Evolutionary conservation across 129 eudicot genomes (phyloP).

Genomic region (Lactuca sativa): DNA sequence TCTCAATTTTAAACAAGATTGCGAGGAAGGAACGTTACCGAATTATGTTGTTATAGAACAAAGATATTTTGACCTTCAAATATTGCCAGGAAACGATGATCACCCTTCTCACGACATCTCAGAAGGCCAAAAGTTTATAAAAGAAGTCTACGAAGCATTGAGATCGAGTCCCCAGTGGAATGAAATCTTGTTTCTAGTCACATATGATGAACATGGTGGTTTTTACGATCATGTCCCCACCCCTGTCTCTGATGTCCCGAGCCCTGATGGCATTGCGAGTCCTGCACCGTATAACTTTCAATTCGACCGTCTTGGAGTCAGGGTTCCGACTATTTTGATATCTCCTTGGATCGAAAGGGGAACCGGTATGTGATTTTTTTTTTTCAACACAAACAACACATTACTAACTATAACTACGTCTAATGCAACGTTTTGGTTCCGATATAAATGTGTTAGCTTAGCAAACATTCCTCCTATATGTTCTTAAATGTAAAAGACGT

Average conservation of each 20-base stretch:
- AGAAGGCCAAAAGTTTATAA: constrained; percentile 75
- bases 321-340: constrained; percentile 79
- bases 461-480: no score
- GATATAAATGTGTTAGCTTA: no score
- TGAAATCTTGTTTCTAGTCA: constrained; percentile 59
- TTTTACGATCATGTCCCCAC: constrained; percentile 94
- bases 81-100: constrained; percentile 78
- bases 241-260: constrained; percentile 62
- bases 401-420: no score
- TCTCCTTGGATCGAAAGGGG: constrained; percentile 95
- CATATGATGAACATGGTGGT: constrained; percentile 95
- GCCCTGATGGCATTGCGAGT: constrained; percentile 68
- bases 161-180: constrained; percentile 98
- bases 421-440: no score
- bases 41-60: constrained; percentile 81
- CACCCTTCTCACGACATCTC: constrained; percentile 90
- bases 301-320: constrained; percentile 87
- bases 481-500: no score
- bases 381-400: no score
- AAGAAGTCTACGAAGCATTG: constrained; percentile 81
- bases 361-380: constrained; percentile 44
- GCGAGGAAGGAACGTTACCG: constrained; percentile 79
- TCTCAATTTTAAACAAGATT: constrained; percentile 63
- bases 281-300: constrained; percentile 78
- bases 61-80: constrained; percentile 54